Evolutionary conservation across 257 asterid genomes (phyloP).

Genomic region (Salvia splendens): DNA sequence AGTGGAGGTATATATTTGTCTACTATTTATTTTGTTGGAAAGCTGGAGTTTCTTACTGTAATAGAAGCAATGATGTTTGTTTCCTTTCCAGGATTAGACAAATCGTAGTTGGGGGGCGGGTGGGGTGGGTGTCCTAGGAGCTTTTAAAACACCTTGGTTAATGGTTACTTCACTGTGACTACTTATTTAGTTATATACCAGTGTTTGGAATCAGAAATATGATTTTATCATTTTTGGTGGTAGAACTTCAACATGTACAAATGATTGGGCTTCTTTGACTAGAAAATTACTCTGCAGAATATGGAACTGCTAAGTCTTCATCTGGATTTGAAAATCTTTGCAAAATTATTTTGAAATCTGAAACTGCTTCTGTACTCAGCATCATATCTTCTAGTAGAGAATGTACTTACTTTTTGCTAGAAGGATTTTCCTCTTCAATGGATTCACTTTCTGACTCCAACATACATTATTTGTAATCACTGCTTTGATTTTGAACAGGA

Average conservation of each 20-base stretch:
- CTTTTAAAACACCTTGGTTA: not conserved
- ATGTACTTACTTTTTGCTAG: constrained; percentile 15
- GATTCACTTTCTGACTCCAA: constrained; percentile 22
- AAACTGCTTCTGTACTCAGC: not conserved
- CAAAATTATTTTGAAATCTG: not conserved
- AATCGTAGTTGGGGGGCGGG: not conserved
- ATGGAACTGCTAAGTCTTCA: constrained; percentile 9
- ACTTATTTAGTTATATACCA: constrained; percentile 10
- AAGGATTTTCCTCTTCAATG: constrained; percentile 19
- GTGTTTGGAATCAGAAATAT: not conserved
- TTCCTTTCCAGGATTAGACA: not conserved
- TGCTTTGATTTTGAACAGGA: constrained; percentile 52
- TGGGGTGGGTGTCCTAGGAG: not conserved
- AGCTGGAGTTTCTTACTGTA: constrained; percentile 16
- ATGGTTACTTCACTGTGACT: constrained; percentile 1
- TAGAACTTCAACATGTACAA: not conserved
- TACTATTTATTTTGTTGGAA: constrained; percentile 16
- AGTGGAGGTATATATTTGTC: constrained; percentile 70
- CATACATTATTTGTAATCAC: constrained; percentile 20
- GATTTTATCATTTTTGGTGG: constrained; percentile 1
- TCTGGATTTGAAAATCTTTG: not conserved
- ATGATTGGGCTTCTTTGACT: constrained; percentile 4
- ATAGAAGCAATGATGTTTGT: not conserved
- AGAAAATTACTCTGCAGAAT: not conserved
- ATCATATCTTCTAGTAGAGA: constrained; percentile 13